These are phyloP conservation scores for Arachnomyces sp. DNA, from an alignment of 2,329 filamentous ascomycete genomes.

Conservation along the genomic window DNA sequence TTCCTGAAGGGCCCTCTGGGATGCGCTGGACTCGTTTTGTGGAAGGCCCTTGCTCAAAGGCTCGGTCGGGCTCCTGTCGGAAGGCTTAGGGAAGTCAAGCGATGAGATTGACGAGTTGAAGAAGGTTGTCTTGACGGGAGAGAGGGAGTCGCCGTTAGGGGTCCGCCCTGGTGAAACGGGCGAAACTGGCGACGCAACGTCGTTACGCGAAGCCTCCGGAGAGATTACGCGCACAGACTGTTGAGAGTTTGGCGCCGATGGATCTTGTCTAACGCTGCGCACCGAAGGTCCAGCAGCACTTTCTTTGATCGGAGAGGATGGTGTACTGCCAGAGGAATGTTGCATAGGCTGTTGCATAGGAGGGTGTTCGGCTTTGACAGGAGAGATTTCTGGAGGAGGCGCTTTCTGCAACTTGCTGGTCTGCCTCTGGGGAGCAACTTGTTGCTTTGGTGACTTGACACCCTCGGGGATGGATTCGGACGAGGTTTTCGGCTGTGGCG, in stretches of 20 bases:
- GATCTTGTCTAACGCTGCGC: too few relatives aligned
- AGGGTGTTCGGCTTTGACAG: slow-evolving; percentile 31
- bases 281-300: slow-evolving; percentile 17
- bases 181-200: slow-evolving; percentile 16
- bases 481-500: slow-evolving; percentile 38
- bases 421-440: slow-evolving; percentile 43
- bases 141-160: slow-evolving; percentile 9
- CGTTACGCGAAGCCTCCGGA: slow-evolving; percentile 23
- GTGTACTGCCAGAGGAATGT: slow-evolving; percentile 21
- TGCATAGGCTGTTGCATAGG: slow-evolving; percentile 35
- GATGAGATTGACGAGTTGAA: slow-evolving; percentile 5
- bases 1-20: slow-evolving; percentile 51
- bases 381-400: slow-evolving; percentile 37
- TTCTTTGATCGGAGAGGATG: slow-evolving; percentile 15
- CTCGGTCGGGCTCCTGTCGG: slow-evolving; percentile 13
- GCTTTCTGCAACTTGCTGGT: slow-evolving; percentile 65
- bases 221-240: slow-evolving; percentile 26
- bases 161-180: slow-evolving; percentile 14
- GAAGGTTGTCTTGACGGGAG: slow-evolving; percentile 9
- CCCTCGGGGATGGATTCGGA: slow-evolving; percentile 34
- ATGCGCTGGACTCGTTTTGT: slow-evolving; percentile 16
- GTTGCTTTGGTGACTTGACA: slow-evolving; percentile 22
- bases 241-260: too few relatives aligned
- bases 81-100: slow-evolving; percentile 9
- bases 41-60: slow-evolving; percentile 4